These are phyloP conservation scores for Coniella vitis DNA, from an alignment of 2,329 filamentous ascomycete genomes.

Conservation along the genomic window DNA sequence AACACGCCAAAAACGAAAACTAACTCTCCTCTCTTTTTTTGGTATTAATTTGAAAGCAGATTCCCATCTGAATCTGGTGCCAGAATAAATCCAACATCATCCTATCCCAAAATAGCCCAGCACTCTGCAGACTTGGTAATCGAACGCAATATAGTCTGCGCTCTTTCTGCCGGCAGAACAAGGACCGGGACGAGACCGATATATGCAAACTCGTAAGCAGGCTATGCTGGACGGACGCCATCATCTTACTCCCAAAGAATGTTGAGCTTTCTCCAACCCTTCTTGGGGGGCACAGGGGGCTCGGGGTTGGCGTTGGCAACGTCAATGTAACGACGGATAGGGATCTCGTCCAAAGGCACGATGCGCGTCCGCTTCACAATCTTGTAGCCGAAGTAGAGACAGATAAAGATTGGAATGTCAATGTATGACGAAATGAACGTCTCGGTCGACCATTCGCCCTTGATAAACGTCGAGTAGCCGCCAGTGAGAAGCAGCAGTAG, in stretches of 20 bases:
- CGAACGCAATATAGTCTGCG: too few relatives aligned
- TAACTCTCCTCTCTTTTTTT: too few relatives aligned
- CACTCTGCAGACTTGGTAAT: too few relatives aligned
- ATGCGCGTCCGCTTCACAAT: slow-evolving; percentile 20
- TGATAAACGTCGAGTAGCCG: slow-evolving; percentile 9
- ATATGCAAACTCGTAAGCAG: too few relatives aligned
- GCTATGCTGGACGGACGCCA: too few relatives aligned
- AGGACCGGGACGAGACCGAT: too few relatives aligned
- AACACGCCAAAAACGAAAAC: too few relatives aligned
- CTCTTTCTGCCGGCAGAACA: too few relatives aligned
- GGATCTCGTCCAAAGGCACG: slow-evolving; percentile 20
- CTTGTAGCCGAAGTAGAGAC: slow-evolving; percentile 25
- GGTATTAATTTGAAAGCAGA: too few relatives aligned
- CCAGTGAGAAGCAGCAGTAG: slow-evolving; percentile 8
- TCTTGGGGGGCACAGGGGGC: slow-evolving; percentile 15
- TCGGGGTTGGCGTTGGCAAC: slow-evolving; percentile 22
- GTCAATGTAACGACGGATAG: slow-evolving; percentile 22
- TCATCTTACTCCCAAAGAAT: slow-evolving; percentile 19
- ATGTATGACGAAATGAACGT: slow-evolving; percentile 24
- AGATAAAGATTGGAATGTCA: slow-evolving; percentile 22
- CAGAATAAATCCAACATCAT: too few relatives aligned
- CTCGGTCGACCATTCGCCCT: slow-evolving; percentile 17
- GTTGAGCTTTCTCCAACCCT: slow-evolving; percentile 21
- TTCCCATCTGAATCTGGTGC: too few relatives aligned
- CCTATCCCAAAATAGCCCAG: too few relatives aligned